These are phyloP conservation scores for Prunus fruticosa DNA, from an alignment of 306 rosid species.

Conservation along the genomic window DNA sequence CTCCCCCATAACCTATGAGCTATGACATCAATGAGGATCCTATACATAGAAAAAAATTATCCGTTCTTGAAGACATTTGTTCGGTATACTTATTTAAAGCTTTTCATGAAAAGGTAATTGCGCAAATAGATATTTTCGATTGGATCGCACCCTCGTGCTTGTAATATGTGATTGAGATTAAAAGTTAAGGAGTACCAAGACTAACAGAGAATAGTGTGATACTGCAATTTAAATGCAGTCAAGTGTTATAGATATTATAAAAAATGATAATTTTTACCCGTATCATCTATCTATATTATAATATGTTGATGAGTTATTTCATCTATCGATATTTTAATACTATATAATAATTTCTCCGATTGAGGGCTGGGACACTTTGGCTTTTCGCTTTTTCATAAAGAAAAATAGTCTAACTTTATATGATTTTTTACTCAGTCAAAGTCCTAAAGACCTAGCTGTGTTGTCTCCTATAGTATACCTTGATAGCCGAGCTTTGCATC, in stretches of 20 bases:
- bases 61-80: background rate
- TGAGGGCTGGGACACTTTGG: background rate
- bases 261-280: too few species aligned
- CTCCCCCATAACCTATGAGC: background rate
- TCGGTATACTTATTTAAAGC: background rate
- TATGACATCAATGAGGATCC: background rate
- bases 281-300: too few species aligned
- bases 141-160: background rate
- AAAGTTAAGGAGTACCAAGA: too few species aligned
- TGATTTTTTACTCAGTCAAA: background rate
- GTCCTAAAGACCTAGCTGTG: background rate
- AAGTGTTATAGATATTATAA: too few species aligned
- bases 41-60: background rate
- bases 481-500: conserved; percentile 26
- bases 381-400: background rate
- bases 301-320: too few species aligned
- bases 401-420: background rate
- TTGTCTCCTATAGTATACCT: background rate
- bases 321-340: too few species aligned
- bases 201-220: too few species aligned
- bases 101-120: background rate
- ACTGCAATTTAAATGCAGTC: too few species aligned
- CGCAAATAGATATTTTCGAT: background rate
- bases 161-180: too few species aligned
- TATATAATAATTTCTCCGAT: too few species aligned